Base-by-base conservation (phyloP, 2,329 filamentous ascomycete genomes). In the Apiospora hydei region DNA sequence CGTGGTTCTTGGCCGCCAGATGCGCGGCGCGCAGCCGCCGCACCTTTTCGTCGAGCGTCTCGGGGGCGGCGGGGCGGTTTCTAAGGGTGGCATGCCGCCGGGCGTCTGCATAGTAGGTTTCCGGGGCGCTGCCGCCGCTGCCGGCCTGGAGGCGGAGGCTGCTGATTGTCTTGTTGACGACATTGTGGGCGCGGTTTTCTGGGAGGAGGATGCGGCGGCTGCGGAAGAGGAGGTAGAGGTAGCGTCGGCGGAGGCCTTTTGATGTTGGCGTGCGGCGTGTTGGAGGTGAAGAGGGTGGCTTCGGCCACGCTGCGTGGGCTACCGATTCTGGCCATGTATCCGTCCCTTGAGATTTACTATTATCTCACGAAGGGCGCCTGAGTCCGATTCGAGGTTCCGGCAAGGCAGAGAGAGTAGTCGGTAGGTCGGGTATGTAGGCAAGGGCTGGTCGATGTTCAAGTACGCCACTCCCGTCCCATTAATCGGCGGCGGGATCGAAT, bases 201-300 rank as follows among this genome's bases (percentile, higher is more conserved):
- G 66, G 41, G 72, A 61, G 34, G 71, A 69, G 14, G 73, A 24
- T 6, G 72, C 67, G 24, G 73, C 14, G 18, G 75, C 69, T 67
- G 73, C 57, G 49, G 78, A 71, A n/a, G 76, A 67, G 24, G 74
- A 46, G 30, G 72, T 24, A 21, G 74, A 68, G 30, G 74, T 64
- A 21, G 75, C 70, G 61, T 73, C 67, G 66, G 77, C 70, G 26
- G 76, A 64, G 47, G 73, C 78, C 57, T 87, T 82, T 93, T 93
- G 76, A 90, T 89, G 75, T 88, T 88, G 77, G 92, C 93, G 83
- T 94, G 93, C 47, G 91, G 91, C 73, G 88, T 90, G 24, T 90
- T 92, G 38, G 90, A 85, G 21, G 91, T 93, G 83, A 93, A 96
- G 80, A 93, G 91, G 78, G 94, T 96, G 76, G 94, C 93, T 81